Evolutionary conservation across 768 basidiomycete species (phyloP).

Genomic region (Lentinula detonsa): DNA sequence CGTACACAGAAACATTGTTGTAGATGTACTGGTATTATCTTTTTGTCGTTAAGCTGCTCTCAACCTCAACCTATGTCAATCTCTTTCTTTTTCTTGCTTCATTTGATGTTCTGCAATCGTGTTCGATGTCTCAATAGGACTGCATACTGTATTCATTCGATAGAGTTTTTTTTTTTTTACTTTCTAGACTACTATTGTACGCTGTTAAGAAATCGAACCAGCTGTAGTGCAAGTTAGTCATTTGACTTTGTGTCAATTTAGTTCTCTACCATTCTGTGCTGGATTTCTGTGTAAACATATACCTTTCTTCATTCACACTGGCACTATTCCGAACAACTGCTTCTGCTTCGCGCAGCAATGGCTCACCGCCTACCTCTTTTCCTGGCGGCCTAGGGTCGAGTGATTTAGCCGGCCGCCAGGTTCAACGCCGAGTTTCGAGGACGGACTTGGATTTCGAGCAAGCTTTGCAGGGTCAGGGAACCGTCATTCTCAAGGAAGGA

Average conservation of each 20-base stretch:
- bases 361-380: slow-evolving; percentile 41
- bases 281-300: neutral
- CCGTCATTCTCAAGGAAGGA: slow-evolving; percentile 65
- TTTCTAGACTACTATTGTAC: neutral
- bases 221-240: neutral
- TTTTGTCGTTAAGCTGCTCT: slow-evolving; percentile 7
- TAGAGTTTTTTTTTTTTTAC: neutral
- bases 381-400: slow-evolving; percentile 43
- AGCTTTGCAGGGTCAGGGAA: slow-evolving; percentile 60
- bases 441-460: slow-evolving; percentile 81
- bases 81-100: slow-evolving; percentile 6
- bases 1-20: slow-evolving; percentile 19
- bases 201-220: neutral
- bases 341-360: slow-evolving; percentile 34
- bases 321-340: slow-evolving; percentile 58
- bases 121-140: neutral
- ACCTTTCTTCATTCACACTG: slow-evolving; percentile 36
- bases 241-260: neutral
- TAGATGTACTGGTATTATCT: slow-evolving; percentile 29
- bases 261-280: neutral
- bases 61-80: slow-evolving; percentile 5
- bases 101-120: slow-evolving; percentile 8
- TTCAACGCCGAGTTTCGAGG: slow-evolving; percentile 57
- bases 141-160: neutral
- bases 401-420: slow-evolving; percentile 29